phyloP scores from a whole-genome alignment of 805 yeast species.

The Teunomyces panamensis region DNA sequence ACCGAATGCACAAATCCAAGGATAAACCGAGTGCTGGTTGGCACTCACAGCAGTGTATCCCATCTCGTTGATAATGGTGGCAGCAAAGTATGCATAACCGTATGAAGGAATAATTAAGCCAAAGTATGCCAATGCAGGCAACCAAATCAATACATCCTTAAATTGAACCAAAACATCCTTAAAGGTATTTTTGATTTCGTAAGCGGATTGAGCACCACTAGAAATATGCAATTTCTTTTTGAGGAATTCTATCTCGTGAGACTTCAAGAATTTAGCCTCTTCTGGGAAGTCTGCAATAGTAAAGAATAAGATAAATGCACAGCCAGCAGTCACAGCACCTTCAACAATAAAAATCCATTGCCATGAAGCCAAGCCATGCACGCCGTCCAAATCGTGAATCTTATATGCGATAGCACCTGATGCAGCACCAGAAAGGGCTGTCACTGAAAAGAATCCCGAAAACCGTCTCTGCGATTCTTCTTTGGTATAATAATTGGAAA shows the following conservation, averaged over 20 bases:
- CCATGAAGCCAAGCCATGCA: slow-evolving; percentile 44
- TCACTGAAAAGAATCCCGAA: slow-evolving; percentile 65
- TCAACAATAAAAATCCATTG: slow-evolving; percentile 52
- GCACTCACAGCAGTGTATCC: slow-evolving; percentile 71
- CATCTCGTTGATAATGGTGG: slow-evolving; percentile 58
- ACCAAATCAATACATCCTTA: slow-evolving; percentile 58
- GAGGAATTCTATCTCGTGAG: slow-evolving; percentile 52
- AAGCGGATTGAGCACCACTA: slow-evolving; percentile 44
- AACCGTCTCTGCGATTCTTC: slow-evolving; percentile 67
- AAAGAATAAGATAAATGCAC: slow-evolving; percentile 40
- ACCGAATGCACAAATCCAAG: slow-evolving; percentile 79
- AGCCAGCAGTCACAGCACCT: slow-evolving; percentile 38
- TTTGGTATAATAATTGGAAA: slow-evolving; percentile 63
- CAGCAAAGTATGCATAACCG: slow-evolving; percentile 72
- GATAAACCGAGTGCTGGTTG: slow-evolving; percentile 79
- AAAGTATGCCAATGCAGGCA: slow-evolving; percentile 61
- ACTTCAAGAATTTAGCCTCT: slow-evolving; percentile 50
- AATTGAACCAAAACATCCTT: slow-evolving; percentile 47
- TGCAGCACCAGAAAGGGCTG: slow-evolving; percentile 76
- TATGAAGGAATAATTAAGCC: slow-evolving; percentile 69
- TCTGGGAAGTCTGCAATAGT: slow-evolving; percentile 72
- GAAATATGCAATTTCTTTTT: slow-evolving; percentile 59
- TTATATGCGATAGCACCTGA: slow-evolving; percentile 72
- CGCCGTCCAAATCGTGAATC: slow-evolving; percentile 51
- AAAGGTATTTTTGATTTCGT: slow-evolving; percentile 44